Conservation (phyloP, 768 basidiomycete genomes). For the Termitomyces sp. region DNA sequence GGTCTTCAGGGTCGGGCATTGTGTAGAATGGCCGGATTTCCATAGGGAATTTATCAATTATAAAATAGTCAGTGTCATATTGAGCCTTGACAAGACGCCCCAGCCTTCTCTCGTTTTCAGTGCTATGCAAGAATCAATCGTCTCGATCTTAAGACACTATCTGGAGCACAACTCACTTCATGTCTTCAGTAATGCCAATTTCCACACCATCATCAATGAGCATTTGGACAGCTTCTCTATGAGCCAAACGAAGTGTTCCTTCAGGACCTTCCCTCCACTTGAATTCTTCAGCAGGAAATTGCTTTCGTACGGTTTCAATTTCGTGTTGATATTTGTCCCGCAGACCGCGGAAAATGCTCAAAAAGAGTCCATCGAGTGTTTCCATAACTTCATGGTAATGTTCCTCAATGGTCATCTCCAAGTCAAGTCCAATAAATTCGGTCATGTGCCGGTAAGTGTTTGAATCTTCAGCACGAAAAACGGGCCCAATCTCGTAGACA, state of each 20-base stretch:
- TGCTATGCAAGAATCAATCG: slow-evolving; percentile 44
- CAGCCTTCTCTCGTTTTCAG: slow-evolving; percentile 92
- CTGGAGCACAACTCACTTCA: slow-evolving; percentile 54
- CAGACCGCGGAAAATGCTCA: slow-evolving; percentile 83
- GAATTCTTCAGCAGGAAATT: slow-evolving; percentile 96
- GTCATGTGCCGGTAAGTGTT: slow-evolving; percentile 98
- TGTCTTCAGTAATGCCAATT: slow-evolving; percentile 80
- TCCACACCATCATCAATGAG: slow-evolving; percentile 84
- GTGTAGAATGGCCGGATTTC: slow-evolving; percentile 97
- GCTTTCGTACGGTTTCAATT: slow-evolving; percentile 75
- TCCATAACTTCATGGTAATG: slow-evolving; percentile 99
- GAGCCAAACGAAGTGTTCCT: slow-evolving; percentile 81
- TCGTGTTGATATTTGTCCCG: slow-evolving; percentile 75
- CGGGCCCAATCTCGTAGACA: slow-evolving; percentile 95
- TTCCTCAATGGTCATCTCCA: slow-evolving; percentile 98
- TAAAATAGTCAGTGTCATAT: slow-evolving; percentile 98
- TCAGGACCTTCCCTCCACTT: slow-evolving; percentile 90
- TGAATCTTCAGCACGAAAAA: slow-evolving; percentile 97
- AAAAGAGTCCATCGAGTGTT: slow-evolving; percentile 81
- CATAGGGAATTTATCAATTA: slow-evolving; percentile 98
- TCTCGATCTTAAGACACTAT: slow-evolving; percentile 3
- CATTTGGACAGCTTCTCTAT: slow-evolving; percentile 84
- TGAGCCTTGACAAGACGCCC: slow-evolving; percentile 88
- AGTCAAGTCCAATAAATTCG: slow-evolving; percentile 97
- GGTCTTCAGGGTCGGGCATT: slow-evolving; percentile 93